phyloP scores from a whole-genome alignment of 176 grass and related monocot genomes.

The Tillandsia leiboldiana region DNA sequence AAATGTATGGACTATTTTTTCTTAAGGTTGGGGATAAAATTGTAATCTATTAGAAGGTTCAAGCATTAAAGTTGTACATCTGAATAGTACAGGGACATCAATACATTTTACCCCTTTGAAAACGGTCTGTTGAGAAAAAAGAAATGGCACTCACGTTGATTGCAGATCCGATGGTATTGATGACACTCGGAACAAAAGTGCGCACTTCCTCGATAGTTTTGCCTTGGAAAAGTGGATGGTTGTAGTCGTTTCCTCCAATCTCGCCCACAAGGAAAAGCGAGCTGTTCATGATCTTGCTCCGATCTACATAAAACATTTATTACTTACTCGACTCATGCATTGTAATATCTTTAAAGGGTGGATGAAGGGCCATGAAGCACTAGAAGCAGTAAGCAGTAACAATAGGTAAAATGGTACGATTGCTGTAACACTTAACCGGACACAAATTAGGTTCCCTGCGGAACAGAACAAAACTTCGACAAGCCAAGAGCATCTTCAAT shows the following conservation, averaged over 20 bases:
- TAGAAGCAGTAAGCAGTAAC: background rate
- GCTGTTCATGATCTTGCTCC: slow-evolving; percentile 1
- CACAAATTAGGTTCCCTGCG: background rate
- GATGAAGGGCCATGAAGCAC: background rate
- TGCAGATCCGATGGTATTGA: slow-evolving; percentile 29
- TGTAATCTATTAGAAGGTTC: too few relatives aligned
- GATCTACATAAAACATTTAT: background rate
- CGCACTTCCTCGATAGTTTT: slow-evolving; percentile 17
- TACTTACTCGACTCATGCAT: background rate
- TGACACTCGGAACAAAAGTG: slow-evolving; percentile 35
- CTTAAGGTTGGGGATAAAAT: too few relatives aligned
- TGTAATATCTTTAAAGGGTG: background rate
- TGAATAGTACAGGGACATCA: too few relatives aligned
- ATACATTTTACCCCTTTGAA: too few relatives aligned
- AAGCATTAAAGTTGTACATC: too few relatives aligned
- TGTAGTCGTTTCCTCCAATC: slow-evolving; percentile 74
- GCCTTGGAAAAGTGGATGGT: slow-evolving; percentile 29
- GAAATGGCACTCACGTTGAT: slow-evolving; percentile 21
- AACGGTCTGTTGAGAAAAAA: background rate
- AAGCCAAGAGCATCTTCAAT: too few relatives aligned
- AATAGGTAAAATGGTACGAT: too few relatives aligned
- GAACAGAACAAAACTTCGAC: background rate
- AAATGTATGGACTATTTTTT: background rate
- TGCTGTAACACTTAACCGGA: too few relatives aligned
- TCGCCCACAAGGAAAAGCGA: slow-evolving; percentile 41